Conservation (phyloP, 768 basidiomycete species). For the Calvatia gigantea region DNA sequence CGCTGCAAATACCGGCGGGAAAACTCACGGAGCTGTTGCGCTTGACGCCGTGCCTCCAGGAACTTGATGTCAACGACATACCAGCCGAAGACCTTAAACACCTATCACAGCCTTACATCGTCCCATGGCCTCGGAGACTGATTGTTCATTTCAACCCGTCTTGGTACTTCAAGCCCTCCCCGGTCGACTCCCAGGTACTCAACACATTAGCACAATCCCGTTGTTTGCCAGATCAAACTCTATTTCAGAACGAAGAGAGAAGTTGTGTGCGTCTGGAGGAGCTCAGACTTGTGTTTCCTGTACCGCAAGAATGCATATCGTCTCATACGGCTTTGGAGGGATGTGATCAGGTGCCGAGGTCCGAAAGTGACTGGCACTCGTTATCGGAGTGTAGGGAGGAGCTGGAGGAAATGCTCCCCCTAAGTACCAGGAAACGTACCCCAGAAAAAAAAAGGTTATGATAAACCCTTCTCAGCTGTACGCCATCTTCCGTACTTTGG, state of each 20-base stretch:
- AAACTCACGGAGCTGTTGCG: not conserved
- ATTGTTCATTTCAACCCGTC: not conserved
- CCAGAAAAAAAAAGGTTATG: not conserved
- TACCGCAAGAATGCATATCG: not conserved
- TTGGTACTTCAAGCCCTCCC: not conserved
- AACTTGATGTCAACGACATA: not conserved
- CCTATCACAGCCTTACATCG: not conserved
- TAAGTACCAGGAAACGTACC: not conserved
- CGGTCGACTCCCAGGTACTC: not conserved
- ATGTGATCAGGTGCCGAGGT: not conserved
- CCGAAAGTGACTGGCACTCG: not conserved
- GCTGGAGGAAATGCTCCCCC: not conserved
- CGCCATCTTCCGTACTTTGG: not conserved
- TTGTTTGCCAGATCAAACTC: not conserved
- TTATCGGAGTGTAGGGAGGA: not conserved
- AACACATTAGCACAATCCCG: not conserved
- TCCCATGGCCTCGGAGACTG: not conserved
- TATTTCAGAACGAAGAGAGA: not conserved
- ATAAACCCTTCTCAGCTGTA: not conserved
- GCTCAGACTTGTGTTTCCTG: not conserved
- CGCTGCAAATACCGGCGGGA: not conserved
- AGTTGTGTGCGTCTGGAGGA: not conserved
- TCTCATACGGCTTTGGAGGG: not conserved
- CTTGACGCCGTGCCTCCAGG: not conserved
- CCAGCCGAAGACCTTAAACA: not conserved